A percentile compares a stretch with the other conserved stretches of the same genome.
These are phyloP conservation scores for Malus hybrid DNA, from an alignment of 331 rosid species.

Conservation along the genomic window DNA sequence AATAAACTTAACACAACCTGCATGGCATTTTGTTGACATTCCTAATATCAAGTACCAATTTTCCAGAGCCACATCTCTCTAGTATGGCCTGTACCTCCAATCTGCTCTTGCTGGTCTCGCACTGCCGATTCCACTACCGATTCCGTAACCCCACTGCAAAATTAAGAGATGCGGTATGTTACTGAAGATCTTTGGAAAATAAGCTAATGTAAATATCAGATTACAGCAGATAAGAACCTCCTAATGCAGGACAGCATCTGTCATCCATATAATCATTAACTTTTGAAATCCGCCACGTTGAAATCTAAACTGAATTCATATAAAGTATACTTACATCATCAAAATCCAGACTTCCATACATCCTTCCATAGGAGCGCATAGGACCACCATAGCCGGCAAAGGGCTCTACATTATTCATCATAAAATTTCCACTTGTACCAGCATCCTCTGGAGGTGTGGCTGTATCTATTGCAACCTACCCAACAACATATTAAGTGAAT, in stretches of 20 bases:
- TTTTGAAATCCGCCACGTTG: not conserved
- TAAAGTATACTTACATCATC: conserved; percentile 69
- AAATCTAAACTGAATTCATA: not conserved
- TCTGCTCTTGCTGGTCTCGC: conserved; percentile 78
- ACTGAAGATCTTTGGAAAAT: not conserved
- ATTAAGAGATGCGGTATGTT: not conserved
- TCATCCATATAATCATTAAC: not conserved
- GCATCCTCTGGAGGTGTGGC: conserved; percentile 96
- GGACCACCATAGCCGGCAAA: conserved; percentile 91
- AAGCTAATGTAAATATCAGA: too few species aligned
- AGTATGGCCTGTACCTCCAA: conserved; percentile 91
- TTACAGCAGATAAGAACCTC: too few species aligned
- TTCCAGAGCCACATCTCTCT: not conserved
- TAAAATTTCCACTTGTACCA: conserved; percentile 59
- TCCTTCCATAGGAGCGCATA: conserved; percentile 81
- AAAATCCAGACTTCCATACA: conserved; percentile 91
- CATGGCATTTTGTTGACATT: not conserved
- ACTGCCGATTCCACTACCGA: conserved; percentile 48
- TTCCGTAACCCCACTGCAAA: conserved; percentile 91
- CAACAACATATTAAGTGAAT: not conserved
- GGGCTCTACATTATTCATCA: conserved; percentile 53
- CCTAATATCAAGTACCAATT: not conserved
- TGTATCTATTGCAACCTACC: conserved; percentile 92
- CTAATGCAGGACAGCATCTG: too few species aligned
- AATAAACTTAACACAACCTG: not conserved